phyloP scores from a whole-genome alignment of 2,329 filamentous ascomycete species.

The Epichloe scottii region DNA sequence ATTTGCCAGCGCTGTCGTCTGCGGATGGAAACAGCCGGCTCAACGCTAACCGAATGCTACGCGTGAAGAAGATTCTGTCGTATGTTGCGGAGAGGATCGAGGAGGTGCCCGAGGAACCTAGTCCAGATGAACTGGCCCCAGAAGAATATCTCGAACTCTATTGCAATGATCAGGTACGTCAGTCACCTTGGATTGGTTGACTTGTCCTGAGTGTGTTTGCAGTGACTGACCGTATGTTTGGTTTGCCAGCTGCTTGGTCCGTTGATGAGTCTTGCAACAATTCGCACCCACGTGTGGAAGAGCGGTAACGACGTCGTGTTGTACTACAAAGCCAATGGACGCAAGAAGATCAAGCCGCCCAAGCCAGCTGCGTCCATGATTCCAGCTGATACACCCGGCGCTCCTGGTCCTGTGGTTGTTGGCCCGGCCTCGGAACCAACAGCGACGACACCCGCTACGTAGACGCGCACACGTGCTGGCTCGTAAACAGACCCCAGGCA shows the following conservation, averaged over 20 bases:
- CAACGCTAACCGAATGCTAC: conserved; percentile 93
- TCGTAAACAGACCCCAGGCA: too few relatives aligned
- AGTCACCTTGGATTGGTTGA: not conserved
- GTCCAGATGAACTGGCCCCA: conserved; percentile 52
- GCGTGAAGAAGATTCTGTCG: conserved; percentile 84
- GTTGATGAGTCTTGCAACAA: conserved; percentile 85
- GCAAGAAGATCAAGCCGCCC: conserved; percentile 41
- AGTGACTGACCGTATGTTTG: conserved; percentile 5
- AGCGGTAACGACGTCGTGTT: conserved; percentile 86
- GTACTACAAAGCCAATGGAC: conserved; percentile 86
- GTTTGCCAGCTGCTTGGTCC: conserved; percentile 48
- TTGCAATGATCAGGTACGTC: conserved; percentile 76
- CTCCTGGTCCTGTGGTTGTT: conserved; percentile 9
- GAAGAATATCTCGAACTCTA: conserved; percentile 94
- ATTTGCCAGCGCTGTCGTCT: conserved; percentile 60
- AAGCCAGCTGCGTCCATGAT: conserved; percentile 6
- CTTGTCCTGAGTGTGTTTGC: not conserved
- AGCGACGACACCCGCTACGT: not conserved
- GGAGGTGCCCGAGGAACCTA: conserved; percentile 45
- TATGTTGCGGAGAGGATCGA: conserved; percentile 93
- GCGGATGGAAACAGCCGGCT: conserved; percentile 76
- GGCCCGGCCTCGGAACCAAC: conserved; percentile 9
- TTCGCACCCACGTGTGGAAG: conserved; percentile 88
- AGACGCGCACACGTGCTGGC: not conserved
- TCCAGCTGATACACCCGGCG: conserved; percentile 12